A percentile compares a stretch with the other conserved stretches of the same genome.
Conservation (phyloP, 352 stramenopile species). For the Lagenidium giganteum region DNA sequence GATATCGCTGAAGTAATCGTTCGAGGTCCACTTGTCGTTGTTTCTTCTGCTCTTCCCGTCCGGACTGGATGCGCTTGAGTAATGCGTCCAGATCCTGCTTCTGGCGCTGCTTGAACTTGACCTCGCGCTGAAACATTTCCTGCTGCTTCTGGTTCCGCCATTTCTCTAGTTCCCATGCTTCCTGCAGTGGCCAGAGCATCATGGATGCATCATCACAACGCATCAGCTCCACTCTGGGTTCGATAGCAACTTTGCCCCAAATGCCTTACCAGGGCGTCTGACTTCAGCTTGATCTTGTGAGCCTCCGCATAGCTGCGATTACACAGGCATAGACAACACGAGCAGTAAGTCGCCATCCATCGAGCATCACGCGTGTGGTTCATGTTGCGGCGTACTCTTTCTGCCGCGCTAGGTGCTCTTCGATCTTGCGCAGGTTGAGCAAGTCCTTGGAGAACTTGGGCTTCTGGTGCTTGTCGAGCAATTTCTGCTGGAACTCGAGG, state of each 20-base stretch:
- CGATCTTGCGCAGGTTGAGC: constrained; percentile 90
- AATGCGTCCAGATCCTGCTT: constrained; percentile 91
- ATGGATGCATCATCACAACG: no score
- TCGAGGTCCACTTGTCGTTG: constrained; percentile 93
- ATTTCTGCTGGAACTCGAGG: constrained; percentile 90
- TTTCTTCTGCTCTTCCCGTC: constrained; percentile 94
- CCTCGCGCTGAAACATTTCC: constrained; percentile 93
- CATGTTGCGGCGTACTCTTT: constrained; percentile 77
- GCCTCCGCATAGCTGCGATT: constrained; percentile 86
- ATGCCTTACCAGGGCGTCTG: constrained; percentile 88
- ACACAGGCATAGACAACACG: not conserved
- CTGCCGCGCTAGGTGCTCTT: constrained; percentile 89
- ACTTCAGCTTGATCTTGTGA: constrained; percentile 96
- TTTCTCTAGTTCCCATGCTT: constrained; percentile 94
- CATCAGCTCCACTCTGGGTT: no score
- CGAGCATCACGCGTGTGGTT: no score
- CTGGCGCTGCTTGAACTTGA: constrained; percentile 93
- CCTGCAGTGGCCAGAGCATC: no score
- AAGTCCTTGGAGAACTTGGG: constrained; percentile 94
- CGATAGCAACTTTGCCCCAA: no score
- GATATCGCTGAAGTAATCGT: constrained; percentile 89
- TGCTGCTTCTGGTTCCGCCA: constrained; percentile 93
- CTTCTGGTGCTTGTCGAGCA: constrained; percentile 89
- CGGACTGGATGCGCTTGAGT: constrained; percentile 92
- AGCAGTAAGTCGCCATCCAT: no score